Evolutionary conservation across 768 basidiomycete species (phyloP).

Genomic region (Hericium coralloides): DNA sequence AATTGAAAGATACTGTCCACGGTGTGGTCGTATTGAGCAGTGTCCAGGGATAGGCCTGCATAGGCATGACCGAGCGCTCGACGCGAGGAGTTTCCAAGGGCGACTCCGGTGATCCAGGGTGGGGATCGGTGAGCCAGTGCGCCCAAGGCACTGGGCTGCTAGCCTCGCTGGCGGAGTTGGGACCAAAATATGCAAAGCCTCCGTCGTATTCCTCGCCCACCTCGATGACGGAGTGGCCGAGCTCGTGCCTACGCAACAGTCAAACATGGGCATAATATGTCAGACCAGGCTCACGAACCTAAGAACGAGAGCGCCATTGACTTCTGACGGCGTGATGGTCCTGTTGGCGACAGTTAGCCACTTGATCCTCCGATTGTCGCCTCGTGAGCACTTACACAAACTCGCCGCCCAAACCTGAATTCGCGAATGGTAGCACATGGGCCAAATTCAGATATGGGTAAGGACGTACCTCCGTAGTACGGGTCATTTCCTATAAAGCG

Average conservation of each 20-base stretch:
- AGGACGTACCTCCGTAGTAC: slow-evolving; percentile 56
- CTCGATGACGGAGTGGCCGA: slow-evolving; percentile 71
- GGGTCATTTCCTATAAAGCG: slow-evolving; percentile 60
- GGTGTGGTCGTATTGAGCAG: slow-evolving; percentile 51
- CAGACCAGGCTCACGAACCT: slow-evolving; percentile 23
- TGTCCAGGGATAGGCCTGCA: slow-evolving; percentile 72
- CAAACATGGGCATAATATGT: background rate
- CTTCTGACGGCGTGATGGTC: slow-evolving; percentile 64
- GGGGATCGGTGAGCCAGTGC: slow-evolving; percentile 53
- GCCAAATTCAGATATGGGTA: background rate
- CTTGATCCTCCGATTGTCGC: background rate
- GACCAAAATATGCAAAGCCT: slow-evolving; percentile 63
- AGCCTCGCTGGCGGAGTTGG: slow-evolving; percentile 45
- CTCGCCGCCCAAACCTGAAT: slow-evolving; percentile 60
- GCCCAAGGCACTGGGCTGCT: slow-evolving; percentile 48
- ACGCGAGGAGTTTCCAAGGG: slow-evolving; percentile 25
- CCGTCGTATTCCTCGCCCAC: slow-evolving; percentile 85
- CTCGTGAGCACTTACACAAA: slow-evolving; percentile 49
- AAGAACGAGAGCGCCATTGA: slow-evolving; percentile 68
- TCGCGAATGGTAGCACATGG: background rate
- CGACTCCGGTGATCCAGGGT: background rate
- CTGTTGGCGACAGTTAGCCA: slow-evolving; percentile 25
- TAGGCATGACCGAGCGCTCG: slow-evolving; percentile 66
- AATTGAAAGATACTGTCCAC: slow-evolving; percentile 52
- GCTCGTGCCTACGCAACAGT: slow-evolving; percentile 40